Base-by-base conservation (phyloP, 495 filamentous ascomycete genomes). In the Cercophora samala region DNA sequence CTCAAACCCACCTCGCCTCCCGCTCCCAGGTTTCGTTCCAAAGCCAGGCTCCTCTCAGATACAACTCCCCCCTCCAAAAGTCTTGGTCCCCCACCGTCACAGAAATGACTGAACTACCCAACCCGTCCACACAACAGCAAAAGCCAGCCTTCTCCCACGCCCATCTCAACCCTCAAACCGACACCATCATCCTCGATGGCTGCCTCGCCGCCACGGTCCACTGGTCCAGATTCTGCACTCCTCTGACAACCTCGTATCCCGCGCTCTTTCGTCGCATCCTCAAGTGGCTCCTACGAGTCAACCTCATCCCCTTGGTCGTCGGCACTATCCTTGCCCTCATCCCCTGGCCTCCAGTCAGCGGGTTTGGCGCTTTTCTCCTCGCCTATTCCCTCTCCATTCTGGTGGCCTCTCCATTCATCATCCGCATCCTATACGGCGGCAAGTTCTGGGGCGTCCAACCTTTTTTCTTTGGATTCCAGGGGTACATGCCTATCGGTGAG, bases 401-500 rank as follows among this genome's bases (percentile, higher is more conserved):
- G 5, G 17, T 60, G 5, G 9, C 22, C 58, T 25, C 58, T 9
- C 58, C 58, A 3, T 60, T 26, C 22, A 18, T 60, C 26, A n/a
- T 60, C 23, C 58, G 58, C 22, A 18, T 6, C 22, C 17, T 60
- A 0, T 60, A 60, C 17, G 22, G 23, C 13, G 58, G 58, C 6
- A 60, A 60, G 18, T 32, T 60, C 58, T 64, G 62, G 62, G 37
- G 13, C 9, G 46, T 54, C 23, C 22, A 64, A 0, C 46, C 62
- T 3, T 64, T 32, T 13, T 64, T 64, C 62, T 64, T 64, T 4
- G 62, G 62, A 5, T 26, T 64, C 17, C 42, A 64, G 62, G 62
- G 62, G 62, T 64, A 60, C 58, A 29, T 58, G 21, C 53, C 54
- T 46, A 25, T 64, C 63, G 54, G 51, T 21, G 63, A 37, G 25